phyloP scores from a whole-genome alignment of 1,139 yeast species.

The Zygoascus sp. region DNA sequence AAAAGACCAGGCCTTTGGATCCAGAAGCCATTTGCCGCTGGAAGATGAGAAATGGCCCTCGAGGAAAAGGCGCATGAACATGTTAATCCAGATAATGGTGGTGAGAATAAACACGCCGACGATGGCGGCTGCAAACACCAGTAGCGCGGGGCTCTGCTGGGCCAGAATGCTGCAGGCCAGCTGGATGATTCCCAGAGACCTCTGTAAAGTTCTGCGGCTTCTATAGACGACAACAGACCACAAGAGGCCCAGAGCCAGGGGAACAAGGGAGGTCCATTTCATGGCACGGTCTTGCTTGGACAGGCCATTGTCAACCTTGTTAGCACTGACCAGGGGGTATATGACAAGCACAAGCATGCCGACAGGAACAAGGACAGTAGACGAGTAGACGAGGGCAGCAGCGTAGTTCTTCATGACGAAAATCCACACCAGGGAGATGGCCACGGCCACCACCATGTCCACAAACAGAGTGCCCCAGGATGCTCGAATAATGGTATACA shows the following conservation, averaged over 20 bases:
- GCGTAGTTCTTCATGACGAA: constrained; percentile 32
- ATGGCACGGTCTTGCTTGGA: constrained; percentile 37
- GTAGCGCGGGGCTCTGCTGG: constrained; percentile 30
- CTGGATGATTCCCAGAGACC: constrained; percentile 37
- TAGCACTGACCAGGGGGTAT: constrained; percentile 35
- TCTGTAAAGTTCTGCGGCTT: constrained; percentile 32
- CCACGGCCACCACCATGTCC: constrained; percentile 31
- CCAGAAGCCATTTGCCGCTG: constrained; percentile 32
- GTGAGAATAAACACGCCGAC: constrained; percentile 30
- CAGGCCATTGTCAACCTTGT: constrained; percentile 34
- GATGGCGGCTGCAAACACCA: constrained; percentile 31
- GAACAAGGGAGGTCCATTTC: constrained; percentile 37
- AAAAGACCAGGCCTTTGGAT: constrained; percentile 33
- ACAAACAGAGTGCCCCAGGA: constrained; percentile 30
- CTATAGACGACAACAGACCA: constrained; percentile 36
- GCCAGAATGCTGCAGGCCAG: constrained; percentile 36
- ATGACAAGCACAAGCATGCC: constrained; percentile 29
- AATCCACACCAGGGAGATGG: constrained; percentile 36
- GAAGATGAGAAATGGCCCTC: constrained; percentile 32
- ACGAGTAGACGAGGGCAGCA: constrained; percentile 32
- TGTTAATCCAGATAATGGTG: constrained; percentile 36
- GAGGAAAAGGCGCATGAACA: constrained; percentile 37
- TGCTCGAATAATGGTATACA: constrained; percentile 31
- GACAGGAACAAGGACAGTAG: constrained; percentile 36
- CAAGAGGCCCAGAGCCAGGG: constrained; percentile 30